These are phyloP conservation scores for Pueraria montana DNA, from an alignment of 306 rosid genomes.

Conservation along the genomic window DNA sequence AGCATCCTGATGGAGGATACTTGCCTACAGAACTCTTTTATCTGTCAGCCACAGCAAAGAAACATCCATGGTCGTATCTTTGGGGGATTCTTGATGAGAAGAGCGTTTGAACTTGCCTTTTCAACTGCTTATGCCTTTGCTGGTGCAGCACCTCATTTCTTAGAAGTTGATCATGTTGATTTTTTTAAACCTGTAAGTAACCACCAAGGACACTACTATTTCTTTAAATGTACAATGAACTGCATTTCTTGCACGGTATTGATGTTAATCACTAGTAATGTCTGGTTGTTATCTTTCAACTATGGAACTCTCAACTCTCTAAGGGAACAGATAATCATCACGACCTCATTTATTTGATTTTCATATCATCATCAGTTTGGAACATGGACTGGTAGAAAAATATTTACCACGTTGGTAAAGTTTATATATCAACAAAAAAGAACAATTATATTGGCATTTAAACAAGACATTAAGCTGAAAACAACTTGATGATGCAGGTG, in stretches of 20 bases:
- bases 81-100: slow-evolving; percentile 89
- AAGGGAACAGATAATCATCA: slow-evolving; percentile 20
- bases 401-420: background rate
- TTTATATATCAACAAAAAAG: slow-evolving; percentile 11
- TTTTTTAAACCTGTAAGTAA: slow-evolving; percentile 85
- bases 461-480: slow-evolving; percentile 20
- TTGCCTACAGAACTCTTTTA: slow-evolving; percentile 79
- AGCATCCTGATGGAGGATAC: slow-evolving; percentile 83
- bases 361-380: slow-evolving; percentile 14
- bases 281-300: slow-evolving; percentile 30
- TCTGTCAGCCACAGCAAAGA: slow-evolving; percentile 95
- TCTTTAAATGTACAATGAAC: slow-evolving; percentile 5
- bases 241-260: slow-evolving; percentile 7
- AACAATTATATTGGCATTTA: slow-evolving; percentile 17
- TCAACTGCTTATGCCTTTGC: slow-evolving; percentile 83
- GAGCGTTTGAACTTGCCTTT: slow-evolving; percentile 92
- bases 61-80: slow-evolving; percentile 90
- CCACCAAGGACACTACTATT: background rate
- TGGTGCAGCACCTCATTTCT: slow-evolving; percentile 85
- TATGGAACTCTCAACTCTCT: background rate
- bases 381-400: slow-evolving; percentile 13
- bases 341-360: slow-evolving; percentile 1
- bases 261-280: slow-evolving; percentile 4
- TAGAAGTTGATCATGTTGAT: slow-evolving; percentile 94
- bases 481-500: slow-evolving; percentile 67